phyloP scores from a whole-genome alignment of 805 yeast species.

The Hanseniaspora nectarophila region DNA sequence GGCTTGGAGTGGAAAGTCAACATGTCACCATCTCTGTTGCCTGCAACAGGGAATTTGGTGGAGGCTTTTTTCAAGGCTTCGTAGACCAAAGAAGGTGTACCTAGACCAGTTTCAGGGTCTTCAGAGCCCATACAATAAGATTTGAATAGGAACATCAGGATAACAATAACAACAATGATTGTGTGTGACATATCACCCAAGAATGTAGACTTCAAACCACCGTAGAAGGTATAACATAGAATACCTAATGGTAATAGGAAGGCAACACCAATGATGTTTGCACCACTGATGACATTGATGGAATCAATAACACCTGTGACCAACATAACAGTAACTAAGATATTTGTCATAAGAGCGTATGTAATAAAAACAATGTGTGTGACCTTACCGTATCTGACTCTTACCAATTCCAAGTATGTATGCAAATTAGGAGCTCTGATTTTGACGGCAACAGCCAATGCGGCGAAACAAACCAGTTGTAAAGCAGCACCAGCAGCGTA shows the following conservation, averaged over 20 bases:
- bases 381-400: conserved; percentile 63
- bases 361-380: conserved; percentile 62
- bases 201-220: conserved; percentile 76
- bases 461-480: conserved; percentile 76
- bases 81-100: conserved; percentile 75
- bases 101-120: conserved; percentile 36
- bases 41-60: conserved; percentile 49
- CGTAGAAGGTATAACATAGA: conserved; percentile 59
- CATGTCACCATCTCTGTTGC: conserved; percentile 78
- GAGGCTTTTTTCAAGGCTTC: conserved; percentile 57
- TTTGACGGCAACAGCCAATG: conserved; percentile 78
- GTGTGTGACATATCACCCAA: conserved; percentile 74
- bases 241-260: conserved; percentile 75
- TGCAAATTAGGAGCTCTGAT: conserved; percentile 85
- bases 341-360: conserved; percentile 78
- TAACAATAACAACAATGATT: conserved; percentile 62
- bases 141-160: conserved; percentile 69
- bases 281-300: conserved; percentile 67
- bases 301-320: conserved; percentile 85
- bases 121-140: conserved; percentile 51
- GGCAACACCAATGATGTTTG: conserved; percentile 69
- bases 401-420: conserved; percentile 76
- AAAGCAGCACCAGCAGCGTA: conserved; percentile 89
- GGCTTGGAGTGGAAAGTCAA: conserved; percentile 75
- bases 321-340: conserved; percentile 84